phyloP scores from a whole-genome alignment of 2,329 filamentous ascomycete species.

The Chaetothyriales sp. region DNA sequence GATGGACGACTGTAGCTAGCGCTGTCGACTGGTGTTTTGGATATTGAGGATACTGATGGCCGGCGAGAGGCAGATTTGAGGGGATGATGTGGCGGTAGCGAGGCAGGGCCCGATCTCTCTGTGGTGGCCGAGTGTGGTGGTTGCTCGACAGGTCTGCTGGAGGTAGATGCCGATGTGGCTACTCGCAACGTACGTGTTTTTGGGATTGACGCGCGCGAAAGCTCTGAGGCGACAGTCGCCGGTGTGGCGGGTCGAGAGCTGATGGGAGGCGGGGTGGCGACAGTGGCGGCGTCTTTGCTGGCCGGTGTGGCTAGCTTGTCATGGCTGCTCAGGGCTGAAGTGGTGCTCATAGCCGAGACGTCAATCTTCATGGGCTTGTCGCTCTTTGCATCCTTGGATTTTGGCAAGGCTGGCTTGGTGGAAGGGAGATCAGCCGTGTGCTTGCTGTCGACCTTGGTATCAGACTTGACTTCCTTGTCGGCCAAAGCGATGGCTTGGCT shows the following conservation, averaged over 20 bases:
- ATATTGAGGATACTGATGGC: constrained; percentile 26
- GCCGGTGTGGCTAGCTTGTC: constrained; percentile 8
- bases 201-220: constrained; percentile 6
- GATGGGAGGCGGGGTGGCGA: constrained; percentile 8
- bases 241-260: constrained; percentile 10
- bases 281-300: constrained; percentile 3
- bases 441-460: neutral
- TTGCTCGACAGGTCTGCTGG: constrained; percentile 9
- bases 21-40: neutral
- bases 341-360: neutral
- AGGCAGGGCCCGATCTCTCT: constrained; percentile 8
- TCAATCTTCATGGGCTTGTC: constrained; percentile 8
- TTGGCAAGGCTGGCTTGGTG: constrained; percentile 18
- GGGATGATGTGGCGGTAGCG: neutral
- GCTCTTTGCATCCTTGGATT: constrained; percentile 9
- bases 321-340: neutral
- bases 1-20: constrained; percentile 41
- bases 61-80: constrained; percentile 35
- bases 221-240: constrained; percentile 5
- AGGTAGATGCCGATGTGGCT: constrained; percentile 9
- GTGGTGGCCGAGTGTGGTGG: constrained; percentile 12
- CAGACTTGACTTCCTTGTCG: neutral
- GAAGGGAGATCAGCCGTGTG: neutral
- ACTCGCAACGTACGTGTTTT: constrained; percentile 14
- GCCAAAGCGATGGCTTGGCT: neutral